Evolutionary conservation across 2,329 filamentous ascomycete species (phyloP), one percentile per base, ranked within the genome.

Genomic region (Diplodia sapinea): DNA sequence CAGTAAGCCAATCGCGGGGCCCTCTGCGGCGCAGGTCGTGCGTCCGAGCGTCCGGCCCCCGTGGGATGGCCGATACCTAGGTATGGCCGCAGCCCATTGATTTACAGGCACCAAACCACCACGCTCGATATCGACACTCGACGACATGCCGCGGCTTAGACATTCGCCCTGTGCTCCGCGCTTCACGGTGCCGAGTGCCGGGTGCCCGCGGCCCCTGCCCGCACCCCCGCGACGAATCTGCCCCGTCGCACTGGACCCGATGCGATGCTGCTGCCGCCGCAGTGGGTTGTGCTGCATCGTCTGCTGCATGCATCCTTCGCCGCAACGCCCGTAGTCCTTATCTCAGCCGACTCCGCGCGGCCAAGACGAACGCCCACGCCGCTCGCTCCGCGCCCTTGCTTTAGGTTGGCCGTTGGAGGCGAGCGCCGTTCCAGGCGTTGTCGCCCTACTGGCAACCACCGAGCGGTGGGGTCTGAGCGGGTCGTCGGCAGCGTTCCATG

Each of bases 1-100:
- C 47, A 31, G 33, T 31, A n/a, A 56, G 51, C 63, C 63, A 65
- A 65, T 65, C 36, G 50, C 63, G 36, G 49, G 17, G 57, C 57
- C 23, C 36, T 20, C 33, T 5, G 33, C 55, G n/a, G 55, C 55
- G 15, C 40, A 23, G 65, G 69, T 71, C 70, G 71, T 73, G 73
- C 75, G 74, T 26, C 26, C 26, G 26, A 26, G 26, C 26, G 26
- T 26, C 26, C 4, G 26, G 70, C 69, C 66, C 63, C 68, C 72
- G 73, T 72, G 75, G 74, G 73, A 76, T 74, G 73, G 59, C 69
- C 26, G 51, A 51, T 52, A 26, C 26, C 26, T 26, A 4, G 26
- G 26, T 4, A 43, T 57, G 52, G 43, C 50, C 43, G 47, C 43
- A 17, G 36, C 38, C 17, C 17, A 36, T 51, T 56, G 31, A 50